Evolutionary conservation across 257 asterid genomes (phyloP), one percentile per base, ranked within the genome.

Genomic region (Thymus mandschuricus): DNA sequence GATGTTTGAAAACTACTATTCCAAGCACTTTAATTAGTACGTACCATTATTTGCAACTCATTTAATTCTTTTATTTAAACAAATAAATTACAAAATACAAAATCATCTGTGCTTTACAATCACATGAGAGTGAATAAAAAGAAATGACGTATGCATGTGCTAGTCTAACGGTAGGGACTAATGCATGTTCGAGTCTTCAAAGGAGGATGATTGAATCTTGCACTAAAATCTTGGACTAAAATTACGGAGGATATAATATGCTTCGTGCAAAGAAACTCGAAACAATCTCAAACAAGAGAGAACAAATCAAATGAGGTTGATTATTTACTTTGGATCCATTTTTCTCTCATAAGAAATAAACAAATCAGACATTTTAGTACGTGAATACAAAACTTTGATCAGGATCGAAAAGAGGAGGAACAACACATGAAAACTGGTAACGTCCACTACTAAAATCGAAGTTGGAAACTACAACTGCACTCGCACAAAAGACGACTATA

Each of bases 1-100:
- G 40, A 35, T 35, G 74, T 64, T 33, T 78, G 70, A 68, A 64
- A 79, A 75, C 65, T 66, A 73, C 64, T 78, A 41, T 74, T 74
- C 49, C 27, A 46, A 28, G 13, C 35, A 40, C 52, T 10, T 1
- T 35, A 35, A 11, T 13, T 8, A 2, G 43, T 43, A 29, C 13
- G 11, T 38, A 11, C 13, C 2, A 35, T 9, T 30, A 66, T 57
- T 66, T 30, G 13, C 3, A 55, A 28, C 44, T 21, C n/a, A 43
- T 5, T 8, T 30, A 7, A 0, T n/a, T 44, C 9, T 1, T 10
- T 10, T 29, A 41, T 31, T 7, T 45, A 4, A 31, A n/a, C 3
- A 13, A 45, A n/a, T n/a, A 2, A 30, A 66, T 49, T 3, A 15
- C 8, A 28, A 8, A 10, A 41, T 51, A 35, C 63, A 75, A 28